Percentiles rank a stretch among this genome's conserved stretches.
Conservation (phyloP, 345 rosid species). For the Pistacia atlantica region DNA sequence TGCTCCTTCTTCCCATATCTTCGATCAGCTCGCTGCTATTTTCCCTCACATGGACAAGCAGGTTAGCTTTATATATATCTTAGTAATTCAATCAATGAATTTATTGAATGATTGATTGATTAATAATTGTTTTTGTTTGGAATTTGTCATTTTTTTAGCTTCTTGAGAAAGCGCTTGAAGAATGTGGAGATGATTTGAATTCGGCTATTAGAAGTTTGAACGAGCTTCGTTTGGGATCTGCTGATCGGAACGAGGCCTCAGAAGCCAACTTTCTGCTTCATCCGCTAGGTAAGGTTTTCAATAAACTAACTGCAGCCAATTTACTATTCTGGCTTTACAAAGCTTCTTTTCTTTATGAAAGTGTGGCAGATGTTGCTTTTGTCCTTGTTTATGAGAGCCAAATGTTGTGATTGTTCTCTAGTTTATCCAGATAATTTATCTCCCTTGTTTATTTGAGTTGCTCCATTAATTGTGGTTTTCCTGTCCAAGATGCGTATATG, state of each 20-base stretch:
- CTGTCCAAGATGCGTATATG: not conserved
- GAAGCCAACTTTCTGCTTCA: slow-evolving; percentile 42
- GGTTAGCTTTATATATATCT: slow-evolving; percentile 29
- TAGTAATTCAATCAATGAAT: not conserved
- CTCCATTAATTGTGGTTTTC: too few relatives aligned
- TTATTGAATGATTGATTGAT: not conserved
- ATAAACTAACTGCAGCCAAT: not conserved
- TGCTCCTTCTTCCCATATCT: slow-evolving; percentile 31
- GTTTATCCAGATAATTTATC: not conserved
- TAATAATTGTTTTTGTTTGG: not conserved
- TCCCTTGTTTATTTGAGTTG: not conserved
- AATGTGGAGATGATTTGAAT: slow-evolving; percentile 88
- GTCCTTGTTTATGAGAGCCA: not conserved
- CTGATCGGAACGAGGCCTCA: slow-evolving; percentile 30
- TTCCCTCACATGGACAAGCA: slow-evolving; percentile 87
- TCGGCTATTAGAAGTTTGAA: slow-evolving; percentile 80
- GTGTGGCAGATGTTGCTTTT: not conserved
- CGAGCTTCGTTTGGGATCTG: slow-evolving; percentile 81
- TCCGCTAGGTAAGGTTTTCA: slow-evolving; percentile 44
- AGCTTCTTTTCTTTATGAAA: not conserved
- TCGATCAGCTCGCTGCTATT: slow-evolving; percentile 54
- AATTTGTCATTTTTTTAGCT: slow-evolving; percentile 38
- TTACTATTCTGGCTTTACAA: not conserved
- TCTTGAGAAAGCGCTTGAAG: slow-evolving; percentile 72
- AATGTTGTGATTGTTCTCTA: not conserved